Base-by-base conservation (phyloP, 495 filamentous ascomycete species). In the Penicillium simplicissimum region DNA sequence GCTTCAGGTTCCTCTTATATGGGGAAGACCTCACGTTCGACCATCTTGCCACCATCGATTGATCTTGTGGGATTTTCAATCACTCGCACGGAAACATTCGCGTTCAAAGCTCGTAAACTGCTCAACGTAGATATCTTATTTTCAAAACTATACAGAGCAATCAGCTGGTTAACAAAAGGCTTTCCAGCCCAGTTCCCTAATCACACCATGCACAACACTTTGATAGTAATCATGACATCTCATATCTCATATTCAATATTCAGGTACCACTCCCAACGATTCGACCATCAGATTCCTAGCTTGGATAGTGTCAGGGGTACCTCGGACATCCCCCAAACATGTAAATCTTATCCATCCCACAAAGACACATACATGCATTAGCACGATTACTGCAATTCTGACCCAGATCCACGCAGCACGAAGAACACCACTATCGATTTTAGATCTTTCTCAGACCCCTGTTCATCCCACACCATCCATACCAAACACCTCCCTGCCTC, bases 361-460 rank as follows among this genome's bases (percentile, higher is more conserved):
- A 13, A 10, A 31, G 25, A 23, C 48, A 43, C 28, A 54, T 15
- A 57, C 57, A 35, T 63, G 57, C 59, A 70, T 63, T 59, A 61
- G 62, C 53, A 65, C 62, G 59, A 57, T 58, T 49, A 8, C 57
- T 25, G 19, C 11, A 28, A 25, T 49, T 54, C 17, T 15, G 19
- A 62, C 57, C 57, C 55, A 68, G 58, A 58, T 62, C 53, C 63
- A 37, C 47, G 63, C 61, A 21, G 37, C 33, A 35, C 11, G 31
- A 31, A 10, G 34, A 45, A 49, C 38, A 36, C 47, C 57, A 55
- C 62, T 70, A 70, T 68, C 55, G 63, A 64, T 57, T 59, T 49
- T 55, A 17, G 57, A 48, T 55, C 49, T 25, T 63, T 64, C 63
- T 64, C 63, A 61, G 60, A 66, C 54, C 56, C 62, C 23, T 63